Conservation (phyloP, 2,329 filamentous ascomycete genomes). For the Teratosphaeria nubilosa region DNA sequence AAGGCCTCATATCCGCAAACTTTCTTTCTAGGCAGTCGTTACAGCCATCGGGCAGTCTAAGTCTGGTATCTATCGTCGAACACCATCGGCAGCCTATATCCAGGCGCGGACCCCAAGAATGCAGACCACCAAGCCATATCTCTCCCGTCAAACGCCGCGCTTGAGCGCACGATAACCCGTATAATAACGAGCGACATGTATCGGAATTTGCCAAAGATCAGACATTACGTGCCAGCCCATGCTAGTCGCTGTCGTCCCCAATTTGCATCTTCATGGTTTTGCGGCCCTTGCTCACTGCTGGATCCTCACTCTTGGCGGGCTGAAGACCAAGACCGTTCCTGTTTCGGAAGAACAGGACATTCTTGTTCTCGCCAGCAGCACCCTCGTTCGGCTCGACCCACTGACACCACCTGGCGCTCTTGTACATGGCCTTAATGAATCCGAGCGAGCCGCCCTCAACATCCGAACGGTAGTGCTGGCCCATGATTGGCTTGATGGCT, state of each 20-base stretch:
- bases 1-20: not conserved
- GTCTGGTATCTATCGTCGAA: not conserved
- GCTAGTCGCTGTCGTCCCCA: not conserved
- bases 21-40: not conserved
- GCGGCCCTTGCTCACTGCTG: not conserved
- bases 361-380: conserved; percentile 68
- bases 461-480: conserved; percentile 83
- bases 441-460: conserved; percentile 65
- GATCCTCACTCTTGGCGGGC: conserved; percentile 22
- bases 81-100: not conserved
- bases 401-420: conserved; percentile 75
- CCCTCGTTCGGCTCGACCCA: conserved; percentile 91
- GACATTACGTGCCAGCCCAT: not conserved
- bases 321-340: conserved; percentile 69
- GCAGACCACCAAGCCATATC: not conserved
- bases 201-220: not conserved
- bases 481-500: conserved; percentile 92
- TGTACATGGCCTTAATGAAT: conserved; percentile 78
- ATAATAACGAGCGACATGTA: not conserved
- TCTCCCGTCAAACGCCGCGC: not conserved
- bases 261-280: not conserved
- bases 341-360: conserved; percentile 92
- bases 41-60: not conserved
- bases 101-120: not conserved
- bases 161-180: not conserved